Evolutionary conservation across 2,329 filamentous ascomycete species (phyloP).

Genomic region (Trichoderma citrinoviride): DNA sequence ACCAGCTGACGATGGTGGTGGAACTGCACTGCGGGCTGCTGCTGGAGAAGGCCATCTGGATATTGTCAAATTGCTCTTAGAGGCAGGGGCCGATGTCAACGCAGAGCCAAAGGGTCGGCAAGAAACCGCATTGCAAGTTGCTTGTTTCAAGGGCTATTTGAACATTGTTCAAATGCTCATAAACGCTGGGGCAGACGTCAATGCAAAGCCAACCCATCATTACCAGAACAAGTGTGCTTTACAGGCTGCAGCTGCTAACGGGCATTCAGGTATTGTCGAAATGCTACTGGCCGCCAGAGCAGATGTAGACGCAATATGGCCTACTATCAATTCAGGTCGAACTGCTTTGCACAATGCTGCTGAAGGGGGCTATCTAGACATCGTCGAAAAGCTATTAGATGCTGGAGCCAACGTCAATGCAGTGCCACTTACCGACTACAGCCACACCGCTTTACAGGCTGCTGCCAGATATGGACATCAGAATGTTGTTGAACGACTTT

Average conservation of each 20-base stretch:
- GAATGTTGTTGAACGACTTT: neutral
- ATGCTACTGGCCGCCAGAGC: neutral
- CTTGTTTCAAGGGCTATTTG: neutral
- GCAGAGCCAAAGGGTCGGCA: too few species aligned
- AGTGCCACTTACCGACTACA: too few species aligned
- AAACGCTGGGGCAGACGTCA: neutral
- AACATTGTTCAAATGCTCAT: neutral
- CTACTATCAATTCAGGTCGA: neutral
- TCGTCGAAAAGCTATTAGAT: neutral
- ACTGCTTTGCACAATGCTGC: conserved; percentile 16
- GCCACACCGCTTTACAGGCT: neutral
- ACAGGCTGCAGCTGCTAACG: neutral
- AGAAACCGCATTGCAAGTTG: conserved; percentile 15
- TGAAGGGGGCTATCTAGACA: neutral
- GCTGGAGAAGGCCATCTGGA: neutral
- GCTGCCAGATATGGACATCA: neutral
- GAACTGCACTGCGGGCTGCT: conserved; percentile 14
- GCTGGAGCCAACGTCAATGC: neutral
- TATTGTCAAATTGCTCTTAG: neutral
- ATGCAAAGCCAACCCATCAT: too few species aligned
- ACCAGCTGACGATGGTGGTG: neutral
- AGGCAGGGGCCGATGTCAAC: neutral
- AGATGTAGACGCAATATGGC: neutral
- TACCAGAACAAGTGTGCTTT: neutral
- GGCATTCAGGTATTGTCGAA: neutral